Evolutionary conservation across 331 rosid species (phyloP), one percentile per base, ranked within the genome.

Genomic region (Quercus phellos): DNA sequence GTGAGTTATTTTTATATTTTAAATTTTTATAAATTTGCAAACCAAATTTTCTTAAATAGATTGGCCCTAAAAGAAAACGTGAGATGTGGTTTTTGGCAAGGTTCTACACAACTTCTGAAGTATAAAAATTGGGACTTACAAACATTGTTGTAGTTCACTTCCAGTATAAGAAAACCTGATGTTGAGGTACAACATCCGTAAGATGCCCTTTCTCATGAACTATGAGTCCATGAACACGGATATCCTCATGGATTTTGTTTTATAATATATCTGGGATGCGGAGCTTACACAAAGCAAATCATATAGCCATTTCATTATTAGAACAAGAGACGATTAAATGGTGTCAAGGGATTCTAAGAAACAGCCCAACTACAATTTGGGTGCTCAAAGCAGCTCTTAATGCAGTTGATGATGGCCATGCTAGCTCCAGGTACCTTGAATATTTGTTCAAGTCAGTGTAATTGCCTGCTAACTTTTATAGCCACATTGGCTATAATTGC

Each of bases 61-160:
- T 89, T 60, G 97, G 97, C 68, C 97, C 97, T 0, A 89, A 94
- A 81, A 94, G 84, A 75, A 97, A 97, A 17, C 90, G 93, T 1
- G 93, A 94, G 84, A 87, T 92, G 94, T 88, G 99, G 97, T 92
- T 94, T 58, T 88, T 94, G 53, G 67, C 97, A 56, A 87, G 99
- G 80, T 89, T 94, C 72, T 94, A 94, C 82, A 78, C 90, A 6
- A 97, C 97, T 55, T 77, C 51, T 26, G 97, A 94, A 78, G 99
- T 97, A 55, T 97, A 92, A 74, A 92, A 90, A 86, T 90, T 94
- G 97, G 99, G 97, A 51, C 97, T 94, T 59, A 85, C 92, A 81
- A 94, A 94, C 69, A 90, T 91, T 51, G 88, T 92, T 77, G 97
- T 94, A 82, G 97, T 87, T 68, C 43, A 30, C 73, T 72, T 76